phyloP scores from a whole-genome alignment of 2,329 filamentous ascomycete genomes.

The Ceratocystis harringtonii region DNA sequence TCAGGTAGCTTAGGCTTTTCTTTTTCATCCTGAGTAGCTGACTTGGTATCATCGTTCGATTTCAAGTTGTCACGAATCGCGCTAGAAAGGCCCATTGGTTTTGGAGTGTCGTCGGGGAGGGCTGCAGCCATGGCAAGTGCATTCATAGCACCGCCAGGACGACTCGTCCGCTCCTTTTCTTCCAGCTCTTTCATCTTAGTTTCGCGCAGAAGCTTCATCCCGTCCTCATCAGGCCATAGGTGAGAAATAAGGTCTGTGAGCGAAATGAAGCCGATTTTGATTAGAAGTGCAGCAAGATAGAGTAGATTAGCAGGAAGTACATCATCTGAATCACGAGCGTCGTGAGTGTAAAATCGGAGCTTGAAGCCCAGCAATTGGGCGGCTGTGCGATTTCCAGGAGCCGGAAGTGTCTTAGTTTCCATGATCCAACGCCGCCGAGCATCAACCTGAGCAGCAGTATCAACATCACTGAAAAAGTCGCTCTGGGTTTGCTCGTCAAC shows the following conservation, averaged over 20 bases:
- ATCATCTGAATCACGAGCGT: slow-evolving; percentile 59
- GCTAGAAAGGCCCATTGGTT: slow-evolving; percentile 27
- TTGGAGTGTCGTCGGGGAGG: slow-evolving; percentile 63
- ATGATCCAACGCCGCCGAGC: slow-evolving; percentile 61
- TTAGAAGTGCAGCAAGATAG: slow-evolving; percentile 76
- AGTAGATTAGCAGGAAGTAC: slow-evolving; percentile 81
- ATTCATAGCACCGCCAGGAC: slow-evolving; percentile 60
- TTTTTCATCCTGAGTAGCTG: slow-evolving; percentile 32
- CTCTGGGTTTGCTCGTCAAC: slow-evolving; percentile 23
- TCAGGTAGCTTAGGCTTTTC: slow-evolving; percentile 46
- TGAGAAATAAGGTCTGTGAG: slow-evolving; percentile 83
- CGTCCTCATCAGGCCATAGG: slow-evolving; percentile 68
- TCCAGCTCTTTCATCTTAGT: slow-evolving; percentile 60
- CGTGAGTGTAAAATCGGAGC: slow-evolving; percentile 80
- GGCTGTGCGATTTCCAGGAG: slow-evolving; percentile 74
- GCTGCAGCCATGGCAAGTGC: slow-evolving; percentile 77
- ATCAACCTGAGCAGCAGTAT: slow-evolving; percentile 35
- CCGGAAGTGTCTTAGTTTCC: slow-evolving; percentile 65
- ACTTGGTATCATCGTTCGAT: slow-evolving; percentile 11
- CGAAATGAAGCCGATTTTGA: slow-evolving; percentile 96
- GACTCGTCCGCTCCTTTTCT: slow-evolving; percentile 57
- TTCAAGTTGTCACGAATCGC: slow-evolving; percentile 30
- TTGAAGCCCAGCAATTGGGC: slow-evolving; percentile 96
- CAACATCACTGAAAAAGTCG: slow-evolving; percentile 36
- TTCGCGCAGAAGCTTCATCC: slow-evolving; percentile 60